Evolutionary conservation across 176 grass and related monocot genomes (phyloP), one percentile per base, ranked within the genome.

Genomic region (Ampelocalamus luodianensis): DNA sequence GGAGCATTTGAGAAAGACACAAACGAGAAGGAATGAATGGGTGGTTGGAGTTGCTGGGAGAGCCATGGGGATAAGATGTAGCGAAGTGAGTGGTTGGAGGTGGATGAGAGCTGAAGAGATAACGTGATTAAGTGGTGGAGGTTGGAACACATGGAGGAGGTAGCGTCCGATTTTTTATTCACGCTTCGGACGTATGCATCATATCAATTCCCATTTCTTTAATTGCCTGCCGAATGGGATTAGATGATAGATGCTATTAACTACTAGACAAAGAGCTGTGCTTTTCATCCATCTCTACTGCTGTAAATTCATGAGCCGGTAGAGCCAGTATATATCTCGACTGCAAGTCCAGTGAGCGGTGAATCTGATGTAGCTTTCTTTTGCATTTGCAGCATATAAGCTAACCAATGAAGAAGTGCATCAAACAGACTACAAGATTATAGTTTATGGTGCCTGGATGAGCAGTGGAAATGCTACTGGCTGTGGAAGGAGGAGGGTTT

Each of bases 401-500:
- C 60, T 79, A 79, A 42, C 40, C 22, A 83, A 79, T 79, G 84
- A 82, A 67, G 32, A 83, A 49, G 40, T 53, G 43, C 17, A 29
- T 74, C 18, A 18, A 61, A 11, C 37, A 48, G 76, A 54, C 48
- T 73, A 88, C 71, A 40, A 88, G 72, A 81, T 66, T 74, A 53
- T 90, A 78, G 83, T 84, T 88, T 71, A 87, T 86, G 68, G 85
- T 88, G 78, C 71, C 85, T 90, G 88, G 93, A 87, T 88, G 88
- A 98, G 83, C 83, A 90, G 80, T 83, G 81, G 88, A 95, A 88
- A 98, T 98, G 96, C 88, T 98, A 88, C 85, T 98, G 74, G 91
- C 96, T 78, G 96, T 98, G 76, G 96, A 98, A 95, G 96, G 96
- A 91, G 93, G 93, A 39, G 96, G 96, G 14, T 98, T 98, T 76